Evolutionary conservation across 1,139 yeast species (phyloP).

Genomic region (Fermentozyma sake): DNA sequence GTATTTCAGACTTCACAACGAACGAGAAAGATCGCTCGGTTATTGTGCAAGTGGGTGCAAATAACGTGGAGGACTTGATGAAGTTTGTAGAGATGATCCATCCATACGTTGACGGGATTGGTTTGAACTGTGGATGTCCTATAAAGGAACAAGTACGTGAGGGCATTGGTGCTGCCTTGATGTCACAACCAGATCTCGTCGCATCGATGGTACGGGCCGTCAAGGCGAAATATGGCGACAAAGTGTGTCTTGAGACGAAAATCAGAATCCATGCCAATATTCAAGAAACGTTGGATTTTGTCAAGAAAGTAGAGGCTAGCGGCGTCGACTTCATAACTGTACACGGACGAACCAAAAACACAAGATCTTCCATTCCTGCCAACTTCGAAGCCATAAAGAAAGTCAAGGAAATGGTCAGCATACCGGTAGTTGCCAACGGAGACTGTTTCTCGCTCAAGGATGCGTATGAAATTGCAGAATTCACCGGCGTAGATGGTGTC

Average conservation of each 20-base stretch:
- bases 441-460: slow-evolving; percentile 76
- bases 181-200: slow-evolving; percentile 78
- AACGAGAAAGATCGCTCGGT: slow-evolving; percentile 64
- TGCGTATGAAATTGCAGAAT: slow-evolving; percentile 52
- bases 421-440: slow-evolving; percentile 94
- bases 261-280: slow-evolving; percentile 81
- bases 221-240: slow-evolving; percentile 65
- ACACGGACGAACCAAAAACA: slow-evolving; percentile 85
- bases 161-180: slow-evolving; percentile 95
- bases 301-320: slow-evolving; percentile 67
- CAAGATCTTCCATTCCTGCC: slow-evolving; percentile 80
- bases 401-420: slow-evolving; percentile 54
- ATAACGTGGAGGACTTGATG: slow-evolving; percentile 76
- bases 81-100: slow-evolving; percentile 85
- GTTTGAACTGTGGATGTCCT: slow-evolving; percentile 96
- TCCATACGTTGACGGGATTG: slow-evolving; percentile 90
- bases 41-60: slow-evolving; percentile 88
- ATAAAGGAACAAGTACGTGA: slow-evolving; percentile 91
- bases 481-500: slow-evolving; percentile 83
- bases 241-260: slow-evolving; percentile 79
- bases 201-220: slow-evolving; percentile 82
- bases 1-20: slow-evolving; percentile 82
- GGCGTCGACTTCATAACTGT: slow-evolving; percentile 94
- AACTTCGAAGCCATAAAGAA: slow-evolving; percentile 74
- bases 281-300: slow-evolving; percentile 68